phyloP scores from a whole-genome alignment of 2,329 filamentous ascomycete genomes.

The Remersonia thermophila region DNA sequence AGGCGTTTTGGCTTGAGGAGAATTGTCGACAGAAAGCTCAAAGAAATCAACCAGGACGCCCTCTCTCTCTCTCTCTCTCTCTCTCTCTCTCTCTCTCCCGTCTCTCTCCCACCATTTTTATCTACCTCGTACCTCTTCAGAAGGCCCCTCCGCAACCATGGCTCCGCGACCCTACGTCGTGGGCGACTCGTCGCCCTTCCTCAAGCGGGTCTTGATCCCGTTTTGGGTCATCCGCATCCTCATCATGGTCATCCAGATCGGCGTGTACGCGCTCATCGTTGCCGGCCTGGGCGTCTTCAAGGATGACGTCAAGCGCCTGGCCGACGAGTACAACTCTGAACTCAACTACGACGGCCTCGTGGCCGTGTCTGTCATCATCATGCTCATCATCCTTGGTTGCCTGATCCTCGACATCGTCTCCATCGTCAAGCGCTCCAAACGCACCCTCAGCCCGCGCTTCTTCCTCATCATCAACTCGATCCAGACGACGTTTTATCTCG shows the following conservation, averaged over 20 bases:
- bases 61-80: no score
- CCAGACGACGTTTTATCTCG: conserved; percentile 19
- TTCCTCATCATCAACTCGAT: conserved; percentile 22
- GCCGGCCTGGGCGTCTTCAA: conserved; percentile 12
- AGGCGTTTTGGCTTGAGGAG: no score
- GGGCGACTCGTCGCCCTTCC: conserved; percentile 24
- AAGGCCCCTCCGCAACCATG: neutral
- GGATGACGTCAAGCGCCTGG: conserved; percentile 11
- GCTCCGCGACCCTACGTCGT: conserved; percentile 19
- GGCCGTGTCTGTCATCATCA: conserved; percentile 17
- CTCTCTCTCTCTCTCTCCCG: no score
- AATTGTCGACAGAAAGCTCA: no score
- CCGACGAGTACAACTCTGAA: conserved; percentile 11
- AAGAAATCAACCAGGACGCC: no score
- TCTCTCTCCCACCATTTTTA: no score
- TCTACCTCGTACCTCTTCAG: no score
- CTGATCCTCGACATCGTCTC: conserved; percentile 21
- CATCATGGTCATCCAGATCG: conserved; percentile 20
- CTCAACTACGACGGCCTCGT: conserved; percentile 10
- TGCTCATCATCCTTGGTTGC: conserved; percentile 19
- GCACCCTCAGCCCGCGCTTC: conserved; percentile 21
- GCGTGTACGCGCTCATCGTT: conserved; percentile 15
- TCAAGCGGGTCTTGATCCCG: conserved; percentile 24
- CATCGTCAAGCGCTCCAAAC: conserved; percentile 22
- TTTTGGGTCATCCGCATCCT: conserved; percentile 24